These are phyloP conservation scores for Penicillium crustosum DNA, from an alignment of 2,329 filamentous ascomycete genomes.

Conservation along the genomic window DNA sequence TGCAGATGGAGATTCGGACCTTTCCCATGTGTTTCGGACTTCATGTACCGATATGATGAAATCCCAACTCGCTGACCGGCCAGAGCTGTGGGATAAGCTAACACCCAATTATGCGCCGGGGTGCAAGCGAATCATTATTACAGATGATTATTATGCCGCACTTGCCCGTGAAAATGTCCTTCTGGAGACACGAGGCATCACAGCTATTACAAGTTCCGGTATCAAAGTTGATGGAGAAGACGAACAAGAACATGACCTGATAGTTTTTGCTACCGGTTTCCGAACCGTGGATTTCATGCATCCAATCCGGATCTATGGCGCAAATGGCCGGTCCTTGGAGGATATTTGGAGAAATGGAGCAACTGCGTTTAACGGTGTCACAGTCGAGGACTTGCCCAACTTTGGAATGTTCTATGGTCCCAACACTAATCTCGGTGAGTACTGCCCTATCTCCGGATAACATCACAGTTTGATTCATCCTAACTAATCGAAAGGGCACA, in stretches of 20 bases:
- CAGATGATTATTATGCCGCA: constrained; percentile 24
- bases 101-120: constrained; percentile 44
- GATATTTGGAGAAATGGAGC: constrained; percentile 58
- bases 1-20: constrained; percentile 40
- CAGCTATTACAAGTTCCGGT: constrained; percentile 47
- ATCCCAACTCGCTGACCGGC: constrained; percentile 48
- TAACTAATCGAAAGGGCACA: constrained; percentile 45
- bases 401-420: constrained; percentile 61
- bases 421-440: constrained; percentile 52
- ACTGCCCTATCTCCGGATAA: neutral
- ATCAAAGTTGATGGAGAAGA: constrained; percentile 48
- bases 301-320: constrained; percentile 55
- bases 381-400: constrained; percentile 54
- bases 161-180: constrained; percentile 21
- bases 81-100: constrained; percentile 54
- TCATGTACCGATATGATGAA: constrained; percentile 44
- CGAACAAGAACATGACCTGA: constrained; percentile 53
- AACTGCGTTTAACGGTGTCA: constrained; percentile 52
- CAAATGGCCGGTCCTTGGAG: constrained; percentile 43
- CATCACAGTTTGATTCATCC: neutral
- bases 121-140: constrained; percentile 21
- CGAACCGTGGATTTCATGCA: constrained; percentile 59
- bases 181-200: constrained; percentile 53
- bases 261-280: constrained; percentile 62
- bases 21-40: constrained; percentile 44